These are phyloP conservation scores for Erodium chrysanthum DNA, from an alignment of 441 rosid species.

Conservation along the genomic window DNA sequence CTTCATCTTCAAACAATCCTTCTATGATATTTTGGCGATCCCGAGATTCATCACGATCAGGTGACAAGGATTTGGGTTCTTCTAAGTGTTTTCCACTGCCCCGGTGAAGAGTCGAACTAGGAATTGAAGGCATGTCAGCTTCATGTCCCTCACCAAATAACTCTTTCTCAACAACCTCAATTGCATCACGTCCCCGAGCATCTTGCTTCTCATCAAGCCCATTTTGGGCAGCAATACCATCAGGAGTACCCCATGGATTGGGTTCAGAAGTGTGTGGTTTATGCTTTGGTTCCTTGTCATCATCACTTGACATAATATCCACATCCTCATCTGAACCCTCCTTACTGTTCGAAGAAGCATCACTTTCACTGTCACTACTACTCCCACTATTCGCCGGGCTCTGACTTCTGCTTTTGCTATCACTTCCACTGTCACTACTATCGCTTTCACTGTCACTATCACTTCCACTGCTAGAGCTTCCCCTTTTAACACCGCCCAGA, in stretches of 20 bases:
- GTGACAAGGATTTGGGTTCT: slow-evolving; percentile 20
- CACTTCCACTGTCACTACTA: slow-evolving; percentile 54
- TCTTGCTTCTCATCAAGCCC: slow-evolving; percentile 37
- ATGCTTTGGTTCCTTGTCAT: slow-evolving; percentile 49
- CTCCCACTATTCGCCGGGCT: slow-evolving; percentile 54
- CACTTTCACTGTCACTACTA: slow-evolving; percentile 87
- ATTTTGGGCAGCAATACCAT: slow-evolving; percentile 24
- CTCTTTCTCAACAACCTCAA: slow-evolving; percentile 46
- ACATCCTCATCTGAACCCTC: slow-evolving; percentile 92
- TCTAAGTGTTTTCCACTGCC: too few species aligned
- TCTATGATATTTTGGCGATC: slow-evolving; percentile 65
- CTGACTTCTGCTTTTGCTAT: slow-evolving; percentile 30
- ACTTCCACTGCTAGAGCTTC: slow-evolving; percentile 63
- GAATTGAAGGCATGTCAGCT: background rate
- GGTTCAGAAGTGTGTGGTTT: slow-evolving; percentile 20
- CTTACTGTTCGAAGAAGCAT: slow-evolving; percentile 76
- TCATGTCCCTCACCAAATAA: slow-evolving; percentile 46
- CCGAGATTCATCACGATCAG: slow-evolving; percentile 35
- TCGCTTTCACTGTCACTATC: slow-evolving; percentile 65
- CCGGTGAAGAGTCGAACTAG: too few species aligned
- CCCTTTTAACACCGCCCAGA: slow-evolving; percentile 49
- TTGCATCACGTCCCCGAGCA: slow-evolving; percentile 39
- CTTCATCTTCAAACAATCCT: slow-evolving; percentile 71
- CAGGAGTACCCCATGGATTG: slow-evolving; percentile 13
- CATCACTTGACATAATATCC: slow-evolving; percentile 83